Evolutionary conservation across 164 flowering plant species (phyloP), one percentile per base, ranked within the genome.

Genomic region (Stephania yunnanensis): DNA sequence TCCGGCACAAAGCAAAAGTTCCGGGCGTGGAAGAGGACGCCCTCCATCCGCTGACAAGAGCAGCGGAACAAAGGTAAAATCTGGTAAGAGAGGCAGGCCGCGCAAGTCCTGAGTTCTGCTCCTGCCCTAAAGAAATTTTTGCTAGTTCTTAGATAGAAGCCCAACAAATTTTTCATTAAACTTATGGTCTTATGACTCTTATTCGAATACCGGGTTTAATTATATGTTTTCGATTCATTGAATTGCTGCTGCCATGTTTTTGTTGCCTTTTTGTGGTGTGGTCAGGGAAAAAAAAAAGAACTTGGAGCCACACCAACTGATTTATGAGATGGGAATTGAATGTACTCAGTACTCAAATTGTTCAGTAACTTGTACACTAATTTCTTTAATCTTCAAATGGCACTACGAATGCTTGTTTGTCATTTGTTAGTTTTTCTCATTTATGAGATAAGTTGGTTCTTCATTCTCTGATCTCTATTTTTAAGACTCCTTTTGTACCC

Each of bases 31-130:
- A 10, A 77, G 92, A 6, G 93, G 93, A 2, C 87, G 89, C 19
- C 88, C 93, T 44, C 85, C 87, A 30, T 66, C 75, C 68, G 81
- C 69, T n/a, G 75, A 81, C 53, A 84, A 79, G 69, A 77, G 71
- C 52, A 45, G 82, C 8, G 80, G 73, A 70, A 83, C 73, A 52
- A 79, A 75, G 7, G 83, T 77, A 67, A 85, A 77, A 76, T 31
- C 82, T 1, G 90, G 87, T 15, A 89, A 82, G 81, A 84, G 95
- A 71, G 97, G 95, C 76, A 83, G 93, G 76, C 88, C 91, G 7
- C 80, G 86, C 4, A 90, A 88, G 81, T 81, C 83, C 30, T 46
- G 45, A 44, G 64, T 48, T 73, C 73, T 71, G 73, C 53, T 45
- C 65, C 19, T 46, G 30, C 68, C 31, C 15, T 7, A 55, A 48